Percentiles rank a stretch among this genome's conserved stretches.
Conservation (phyloP, 768 basidiomycete genomes). For the Xerocomellus amylosporus region DNA sequence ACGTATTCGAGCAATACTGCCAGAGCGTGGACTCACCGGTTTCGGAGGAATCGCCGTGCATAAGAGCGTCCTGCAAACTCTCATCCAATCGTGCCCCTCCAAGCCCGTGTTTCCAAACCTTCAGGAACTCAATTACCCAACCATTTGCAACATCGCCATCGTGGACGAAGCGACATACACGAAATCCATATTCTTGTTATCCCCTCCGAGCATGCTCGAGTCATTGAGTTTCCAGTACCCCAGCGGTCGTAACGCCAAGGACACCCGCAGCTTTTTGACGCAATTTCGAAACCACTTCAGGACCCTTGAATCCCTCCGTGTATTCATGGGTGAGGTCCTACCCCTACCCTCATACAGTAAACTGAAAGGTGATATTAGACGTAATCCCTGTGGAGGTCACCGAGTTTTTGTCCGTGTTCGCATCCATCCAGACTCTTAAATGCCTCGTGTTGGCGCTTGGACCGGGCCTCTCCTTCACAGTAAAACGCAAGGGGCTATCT, state of each 20-base stretch:
- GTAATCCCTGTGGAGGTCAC: slow-evolving; percentile 13
- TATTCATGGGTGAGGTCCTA: slow-evolving; percentile 16
- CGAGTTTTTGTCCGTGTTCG: slow-evolving; percentile 13
- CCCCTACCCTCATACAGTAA: too few relatives aligned
- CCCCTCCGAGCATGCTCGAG: neutral
- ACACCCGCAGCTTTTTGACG: slow-evolving; percentile 11
- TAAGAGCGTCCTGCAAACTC: slow-evolving; percentile 15
- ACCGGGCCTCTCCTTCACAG: slow-evolving; percentile 3
- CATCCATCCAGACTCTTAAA: slow-evolving; percentile 15
- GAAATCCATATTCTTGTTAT: slow-evolving; percentile 12
- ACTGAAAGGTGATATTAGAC: slow-evolving; percentile 1
- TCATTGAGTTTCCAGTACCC: slow-evolving; percentile 18
- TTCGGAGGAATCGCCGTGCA: slow-evolving; percentile 17
- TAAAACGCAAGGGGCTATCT: slow-evolving; percentile 9
- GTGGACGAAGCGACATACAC: slow-evolving; percentile 11
- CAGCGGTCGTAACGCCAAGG: slow-evolving; percentile 11
- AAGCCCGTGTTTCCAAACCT: slow-evolving; percentile 22
- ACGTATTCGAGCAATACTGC: slow-evolving; percentile 14
- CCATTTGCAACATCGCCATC: slow-evolving; percentile 20
- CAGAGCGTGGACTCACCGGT: neutral
- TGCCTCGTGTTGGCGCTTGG: slow-evolving; percentile 19
- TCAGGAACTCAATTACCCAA: slow-evolving; percentile 17
- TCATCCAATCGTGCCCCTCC: slow-evolving; percentile 22
- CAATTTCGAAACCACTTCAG: slow-evolving; percentile 13
- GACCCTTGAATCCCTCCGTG: slow-evolving; percentile 10